Base-by-base conservation (phyloP, 345 rosid species). In the Pistacia atlantica region DNA sequence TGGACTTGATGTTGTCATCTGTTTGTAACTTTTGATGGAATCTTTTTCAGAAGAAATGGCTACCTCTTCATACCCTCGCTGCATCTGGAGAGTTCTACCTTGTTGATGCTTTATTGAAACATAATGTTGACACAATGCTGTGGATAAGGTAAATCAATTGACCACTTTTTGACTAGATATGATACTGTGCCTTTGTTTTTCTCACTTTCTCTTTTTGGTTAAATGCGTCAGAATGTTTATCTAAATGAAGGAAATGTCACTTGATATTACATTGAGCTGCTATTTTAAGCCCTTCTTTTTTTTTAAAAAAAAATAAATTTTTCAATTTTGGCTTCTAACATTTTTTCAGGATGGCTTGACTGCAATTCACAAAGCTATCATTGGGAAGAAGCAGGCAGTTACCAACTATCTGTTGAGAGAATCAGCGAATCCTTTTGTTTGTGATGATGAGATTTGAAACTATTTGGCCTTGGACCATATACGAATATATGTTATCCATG, bases 21-120 rank as follows among this genome's bases (percentile, higher is more conserved):
- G 28, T 20, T 48, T 61, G 8, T 66, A 67, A 67, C n/a, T 38
- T 58, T 68, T 76, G 61, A 55, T 68, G 35, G 1, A 35, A 33
- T 66, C 28, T 58, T 77, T 79, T 28, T 28, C 86, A 89, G 93
- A 87, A 77, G 49, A 93, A 92, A 82, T 90, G 99, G 97, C 85
- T 89, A 31, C 95, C 97, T 67, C 83, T 96, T 74, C 97, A 96
- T 83, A 86, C 98, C 14, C 89, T 93, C 71, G 97, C 97, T 63
- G 98, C 97, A 48, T 86, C 92, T 1, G 99, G 99, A 68, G 98
- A 95, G 82, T 93, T 90, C 85, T 88, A 89, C 79, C 90, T 93
- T 58, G 61, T 89, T 82, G 87, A 88, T 84, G 80, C 89, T 71
- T 90, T 93, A 81, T 82, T 95, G 75, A 96, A 96, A 78, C 95